Base-by-base conservation (phyloP, 2,329 filamentous ascomycete species). In the Fusarium udum region DNA sequence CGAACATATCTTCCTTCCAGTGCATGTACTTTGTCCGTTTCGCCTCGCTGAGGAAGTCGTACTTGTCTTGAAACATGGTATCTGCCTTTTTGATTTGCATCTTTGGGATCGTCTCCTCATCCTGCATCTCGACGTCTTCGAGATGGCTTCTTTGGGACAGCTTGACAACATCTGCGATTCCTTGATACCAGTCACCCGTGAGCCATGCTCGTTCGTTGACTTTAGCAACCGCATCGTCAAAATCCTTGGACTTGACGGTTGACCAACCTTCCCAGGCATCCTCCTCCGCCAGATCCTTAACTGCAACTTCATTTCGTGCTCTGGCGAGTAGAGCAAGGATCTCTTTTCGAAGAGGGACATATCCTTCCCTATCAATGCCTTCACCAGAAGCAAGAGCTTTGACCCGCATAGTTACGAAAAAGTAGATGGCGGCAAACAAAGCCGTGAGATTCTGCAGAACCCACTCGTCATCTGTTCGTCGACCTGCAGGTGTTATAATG, bases 31-130 rank as follows among this genome's bases (percentile, higher is more conserved):
- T 89, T 45, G 84, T 84, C 75, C 87, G 86, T 73, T 89, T 90
- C 69, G 86, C 84, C 55, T 91, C 89, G 71, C 90, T 91, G 75
- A 95, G 80, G 77, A 91, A 93, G 77, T 95, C 92, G 76, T 93
- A 91, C 52, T 88, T 87, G 72, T 92, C 90, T 80, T 95, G 92
- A 75, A 95, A 89, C 92, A 95, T 95, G 6, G 91, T 92, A 71
- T 90, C 89, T 14, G 86, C 83, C 64, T 86, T 80, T 81, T 90
- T 82, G 34, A 86, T 79, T 64, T 86, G 83, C 42, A 83, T 78
- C 66, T 80, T 84, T 69, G 78, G 72, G 28, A 69, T 71, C 6
- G 61, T 62, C 46, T 77, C 81, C 36, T 81, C 82, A n/a, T 83
- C 83, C 4, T 78, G 79, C 65, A 74, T 73, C 39, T 81, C 82